phyloP scores from a whole-genome alignment of 2,329 filamentous ascomycete genomes.

The Clonostachys solani region DNA sequence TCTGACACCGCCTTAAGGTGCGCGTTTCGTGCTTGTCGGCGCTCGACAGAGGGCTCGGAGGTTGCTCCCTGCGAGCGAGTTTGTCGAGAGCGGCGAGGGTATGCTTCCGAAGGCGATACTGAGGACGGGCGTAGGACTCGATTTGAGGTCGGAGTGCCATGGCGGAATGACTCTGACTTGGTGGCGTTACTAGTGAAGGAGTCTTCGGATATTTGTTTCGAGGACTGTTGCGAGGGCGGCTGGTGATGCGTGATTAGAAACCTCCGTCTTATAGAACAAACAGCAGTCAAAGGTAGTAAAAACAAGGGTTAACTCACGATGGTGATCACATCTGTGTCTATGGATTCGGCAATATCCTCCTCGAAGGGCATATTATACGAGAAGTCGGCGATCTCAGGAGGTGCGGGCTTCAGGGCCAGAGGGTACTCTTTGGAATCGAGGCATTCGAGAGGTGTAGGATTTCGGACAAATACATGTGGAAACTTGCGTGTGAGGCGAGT shows the following conservation, averaged over 20 bases:
- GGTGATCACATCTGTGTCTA: too few relatives aligned
- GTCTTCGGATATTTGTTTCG: too few relatives aligned
- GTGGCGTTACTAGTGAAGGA: constrained; percentile 13
- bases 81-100: constrained; percentile 20
- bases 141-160: constrained; percentile 15
- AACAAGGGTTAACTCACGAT: too few relatives aligned
- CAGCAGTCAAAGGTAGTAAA: too few relatives aligned
- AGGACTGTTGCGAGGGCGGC: too few relatives aligned
- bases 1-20: constrained; percentile 21
- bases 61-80: constrained; percentile 10
- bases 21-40: background rate
- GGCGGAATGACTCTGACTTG: constrained; percentile 12
- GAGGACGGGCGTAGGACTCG: constrained; percentile 21
- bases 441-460: constrained; percentile 64
- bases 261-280: too few relatives aligned
- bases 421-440: constrained; percentile 90
- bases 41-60: background rate
- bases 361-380: constrained; percentile 65
- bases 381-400: constrained; percentile 72
- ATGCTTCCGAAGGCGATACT: constrained; percentile 24
- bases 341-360: constrained; percentile 32
- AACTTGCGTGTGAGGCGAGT: constrained; percentile 84
- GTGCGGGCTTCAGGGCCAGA: constrained; percentile 77
- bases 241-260: too few relatives aligned
- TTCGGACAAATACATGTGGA: constrained; percentile 76